A percentile compares a stretch with the other conserved stretches of the same genome.
These are phyloP conservation scores for Mycena floridula DNA, from an alignment of 768 basidiomycete genomes.

Conservation along the genomic window DNA sequence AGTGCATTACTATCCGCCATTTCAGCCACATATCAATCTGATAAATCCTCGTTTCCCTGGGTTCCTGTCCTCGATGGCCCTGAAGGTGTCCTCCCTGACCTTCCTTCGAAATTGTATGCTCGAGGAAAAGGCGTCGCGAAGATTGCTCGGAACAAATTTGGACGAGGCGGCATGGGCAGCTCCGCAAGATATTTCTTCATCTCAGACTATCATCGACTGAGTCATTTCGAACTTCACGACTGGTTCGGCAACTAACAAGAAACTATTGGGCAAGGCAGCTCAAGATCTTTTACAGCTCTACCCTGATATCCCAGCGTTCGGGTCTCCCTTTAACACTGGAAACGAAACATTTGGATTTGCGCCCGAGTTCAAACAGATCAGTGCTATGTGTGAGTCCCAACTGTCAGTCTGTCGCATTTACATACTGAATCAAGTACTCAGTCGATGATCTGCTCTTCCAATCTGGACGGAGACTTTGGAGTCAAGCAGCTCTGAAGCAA, in stretches of 20 bases:
- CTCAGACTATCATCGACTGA: not conserved
- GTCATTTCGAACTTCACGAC: not conserved
- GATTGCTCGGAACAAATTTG: constrained; percentile 5
- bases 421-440: not conserved
- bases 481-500: not conserved
- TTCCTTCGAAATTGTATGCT: constrained; percentile 3
- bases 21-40: too few relatives aligned
- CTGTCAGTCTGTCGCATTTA: not conserved
- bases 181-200: not conserved
- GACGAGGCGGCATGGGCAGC: constrained; percentile 7
- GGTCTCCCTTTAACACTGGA: constrained; percentile 25
- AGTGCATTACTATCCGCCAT: not conserved
- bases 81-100: constrained; percentile 7
- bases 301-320: constrained; percentile 20
- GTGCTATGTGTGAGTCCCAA: constrained; percentile 9
- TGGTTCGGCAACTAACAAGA: not conserved
- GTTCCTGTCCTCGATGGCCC: constrained; percentile 7
- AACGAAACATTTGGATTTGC: constrained; percentile 19
- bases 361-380: constrained; percentile 13
- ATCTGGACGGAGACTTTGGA: not conserved
- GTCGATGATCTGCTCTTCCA: not conserved
- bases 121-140: not conserved
- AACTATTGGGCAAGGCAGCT: not conserved
- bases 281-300: constrained; percentile 15
- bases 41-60: constrained; percentile 3